Evolutionary conservation across 768 basidiomycete genomes (phyloP).

Genomic region (Brasilioporus rufonigricans): DNA sequence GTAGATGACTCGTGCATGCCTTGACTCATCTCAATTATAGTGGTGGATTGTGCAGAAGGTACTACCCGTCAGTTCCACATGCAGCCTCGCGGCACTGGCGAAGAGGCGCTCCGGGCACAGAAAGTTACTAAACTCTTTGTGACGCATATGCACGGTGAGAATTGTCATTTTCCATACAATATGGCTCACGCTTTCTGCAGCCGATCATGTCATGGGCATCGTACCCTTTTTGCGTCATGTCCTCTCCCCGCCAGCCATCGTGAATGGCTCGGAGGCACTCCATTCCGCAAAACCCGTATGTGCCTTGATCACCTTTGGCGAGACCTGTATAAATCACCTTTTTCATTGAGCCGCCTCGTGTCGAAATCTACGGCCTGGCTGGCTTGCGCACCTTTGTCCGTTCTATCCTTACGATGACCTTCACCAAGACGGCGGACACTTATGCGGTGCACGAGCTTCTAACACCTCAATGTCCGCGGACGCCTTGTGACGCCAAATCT

Average conservation of each 20-base stretch:
- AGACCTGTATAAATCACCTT: neutral
- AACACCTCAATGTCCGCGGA: conserved; percentile 47
- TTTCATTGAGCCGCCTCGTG: conserved; percentile 38
- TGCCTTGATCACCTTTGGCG: neutral
- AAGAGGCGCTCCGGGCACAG: conserved; percentile 38
- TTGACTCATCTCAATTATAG: conserved; percentile 34
- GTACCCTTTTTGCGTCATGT: conserved; percentile 61
- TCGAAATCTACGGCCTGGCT: conserved; percentile 78
- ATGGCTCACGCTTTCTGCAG: conserved; percentile 30
- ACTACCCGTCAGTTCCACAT: conserved; percentile 65
- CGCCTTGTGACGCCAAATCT: conserved; percentile 45
- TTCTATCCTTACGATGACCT: conserved; percentile 64
- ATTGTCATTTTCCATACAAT: neutral
- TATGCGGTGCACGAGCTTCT: conserved; percentile 83
- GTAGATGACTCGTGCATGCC: neutral
- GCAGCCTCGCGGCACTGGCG: conserved; percentile 41
- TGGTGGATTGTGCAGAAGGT: conserved; percentile 85
- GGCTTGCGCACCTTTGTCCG: conserved; percentile 77
- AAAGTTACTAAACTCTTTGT: conserved; percentile 71
- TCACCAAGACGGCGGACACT: conserved; percentile 53
- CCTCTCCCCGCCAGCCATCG: conserved; percentile 45
- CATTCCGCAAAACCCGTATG: conserved; percentile 14
- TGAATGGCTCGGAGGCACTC: conserved; percentile 8
- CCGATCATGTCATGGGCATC: conserved; percentile 75
- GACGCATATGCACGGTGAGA: conserved; percentile 81